phyloP scores from a whole-genome alignment of 2,329 filamentous ascomycete species.

The Aspergillus fumigatus region DNA sequence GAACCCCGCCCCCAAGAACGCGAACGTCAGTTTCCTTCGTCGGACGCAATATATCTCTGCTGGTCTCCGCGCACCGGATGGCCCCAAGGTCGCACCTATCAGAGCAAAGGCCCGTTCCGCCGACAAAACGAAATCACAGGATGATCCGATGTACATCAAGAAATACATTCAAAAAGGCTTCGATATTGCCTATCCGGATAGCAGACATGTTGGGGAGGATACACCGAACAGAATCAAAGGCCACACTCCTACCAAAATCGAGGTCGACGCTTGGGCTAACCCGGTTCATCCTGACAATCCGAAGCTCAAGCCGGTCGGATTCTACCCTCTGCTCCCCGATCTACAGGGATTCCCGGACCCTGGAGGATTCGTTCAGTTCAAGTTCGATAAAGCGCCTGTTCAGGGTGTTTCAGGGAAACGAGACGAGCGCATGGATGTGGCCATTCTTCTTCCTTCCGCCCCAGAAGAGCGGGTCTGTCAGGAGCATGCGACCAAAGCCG shows the following conservation, averaged over 20 bases:
- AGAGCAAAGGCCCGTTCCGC: conserved; percentile 21
- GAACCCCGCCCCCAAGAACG: conserved; percentile 71
- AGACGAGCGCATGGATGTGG: conserved; percentile 57
- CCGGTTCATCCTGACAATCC: conserved; percentile 58
- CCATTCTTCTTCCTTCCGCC: conserved; percentile 50
- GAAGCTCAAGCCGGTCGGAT: conserved; percentile 53
- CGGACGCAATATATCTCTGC: conserved; percentile 84
- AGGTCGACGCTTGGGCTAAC: conserved; percentile 55
- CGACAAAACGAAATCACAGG: conserved; percentile 39
- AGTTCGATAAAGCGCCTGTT: conserved; percentile 58
- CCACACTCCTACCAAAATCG: conserved; percentile 50
- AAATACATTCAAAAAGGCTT: conserved; percentile 60
- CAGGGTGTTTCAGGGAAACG: conserved; percentile 45
- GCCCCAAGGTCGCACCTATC: conserved; percentile 22
- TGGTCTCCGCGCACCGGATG: conserved; percentile 31
- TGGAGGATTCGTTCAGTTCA: conserved; percentile 56
- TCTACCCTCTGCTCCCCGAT: conserved; percentile 59
- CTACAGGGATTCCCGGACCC: conserved; percentile 56
- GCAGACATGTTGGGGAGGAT: conserved; percentile 56
- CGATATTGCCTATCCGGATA: conserved; percentile 59
- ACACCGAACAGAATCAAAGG: conserved; percentile 50
- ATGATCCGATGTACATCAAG: conserved; percentile 59
- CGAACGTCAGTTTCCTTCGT: conserved; percentile 86
- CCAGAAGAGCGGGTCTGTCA: conserved; percentile 46
- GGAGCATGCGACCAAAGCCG: conserved; percentile 45